Base-by-base conservation (phyloP, 768 basidiomycete genomes). In the Russula olivacea region DNA sequence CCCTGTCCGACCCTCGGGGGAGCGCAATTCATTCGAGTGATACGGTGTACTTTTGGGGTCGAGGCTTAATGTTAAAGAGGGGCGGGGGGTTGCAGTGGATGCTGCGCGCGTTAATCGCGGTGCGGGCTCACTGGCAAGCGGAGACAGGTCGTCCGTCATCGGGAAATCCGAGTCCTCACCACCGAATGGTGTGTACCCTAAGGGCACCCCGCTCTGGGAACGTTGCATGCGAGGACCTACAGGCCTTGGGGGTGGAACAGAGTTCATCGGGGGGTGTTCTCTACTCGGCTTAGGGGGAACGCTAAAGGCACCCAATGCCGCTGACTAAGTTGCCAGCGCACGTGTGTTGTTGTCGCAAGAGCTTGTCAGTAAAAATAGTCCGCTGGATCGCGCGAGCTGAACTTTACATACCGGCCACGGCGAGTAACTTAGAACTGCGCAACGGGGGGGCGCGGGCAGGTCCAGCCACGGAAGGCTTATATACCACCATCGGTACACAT, bases 161-260 rank as follows among this genome's bases (percentile, higher is more conserved):
- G n/a, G n/a, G 19, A 32, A 38, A 41, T 40, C 52, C 38, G 40
- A 19, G 12, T 41, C 12, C 10, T 49, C 52, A n/a, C 45, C 51
- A 21, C n/a, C n/a, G n/a, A n/a, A n/a, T 19, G 58, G 36, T 48
- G 30, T 2, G 14, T 25, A 12, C 10, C 47, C 43, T 54, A 53
- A 36, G 21, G 58, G 50, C 21, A 34, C 1, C 11, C 52, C 58
- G 7, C 63, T 64, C 14, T 36, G 58, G 48, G 63, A 59, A 28
- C 58, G 58, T 41, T 64, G 48, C 40, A 48, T 51, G 23, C 63
- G 63, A 15, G 63, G 63, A 25, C 63, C 63, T 21, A 25, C 19
- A 23, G 63, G 63, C 30, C 12, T 59, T 12, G 36, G 17, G 30
- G 54, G 63, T 28, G 63, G 58, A 45, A 45, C 2, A 11, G 21